phyloP scores from a whole-genome alignment of 2,329 filamentous ascomycete species.

The Arthroderma uncinatum region DNA sequence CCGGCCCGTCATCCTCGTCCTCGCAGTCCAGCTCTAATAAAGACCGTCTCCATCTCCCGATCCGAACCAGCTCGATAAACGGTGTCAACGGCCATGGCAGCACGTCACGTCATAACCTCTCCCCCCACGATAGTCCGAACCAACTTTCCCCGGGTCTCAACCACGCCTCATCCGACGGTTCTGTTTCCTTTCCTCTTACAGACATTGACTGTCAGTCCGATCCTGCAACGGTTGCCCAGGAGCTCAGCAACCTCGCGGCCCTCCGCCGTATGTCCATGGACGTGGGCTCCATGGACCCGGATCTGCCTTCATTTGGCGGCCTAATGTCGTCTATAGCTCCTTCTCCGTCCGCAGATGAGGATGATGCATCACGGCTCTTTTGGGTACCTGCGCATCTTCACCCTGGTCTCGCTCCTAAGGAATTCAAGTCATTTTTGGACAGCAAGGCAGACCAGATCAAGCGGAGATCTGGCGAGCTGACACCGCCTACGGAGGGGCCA shows the following conservation, averaged over 20 bases:
- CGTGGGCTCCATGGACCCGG: slow-evolving; percentile 54
- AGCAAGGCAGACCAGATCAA: slow-evolving; percentile 85
- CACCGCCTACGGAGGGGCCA: slow-evolving; percentile 49
- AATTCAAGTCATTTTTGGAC: slow-evolving; percentile 94
- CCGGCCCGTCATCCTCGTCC: slow-evolving; percentile 21
- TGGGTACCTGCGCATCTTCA: slow-evolving; percentile 95
- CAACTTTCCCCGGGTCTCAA: slow-evolving; percentile 46
- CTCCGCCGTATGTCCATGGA: slow-evolving; percentile 92
- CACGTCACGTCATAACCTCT: neutral
- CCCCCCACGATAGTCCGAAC: slow-evolving; percentile 24
- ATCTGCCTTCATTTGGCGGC: slow-evolving; percentile 35
- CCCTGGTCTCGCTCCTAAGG: slow-evolving; percentile 85
- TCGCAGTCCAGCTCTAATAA: slow-evolving; percentile 17
- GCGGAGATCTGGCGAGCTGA: slow-evolving; percentile 66
- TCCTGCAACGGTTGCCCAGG: slow-evolving; percentile 78
- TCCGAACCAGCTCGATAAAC: slow-evolving; percentile 21
- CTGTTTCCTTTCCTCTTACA: slow-evolving; percentile 60
- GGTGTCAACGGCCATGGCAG: slow-evolving; percentile 24
- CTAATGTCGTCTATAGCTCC: slow-evolving; percentile 35
- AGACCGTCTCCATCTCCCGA: slow-evolving; percentile 12
- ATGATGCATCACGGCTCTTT: slow-evolving; percentile 76
- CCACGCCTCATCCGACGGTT: slow-evolving; percentile 44
- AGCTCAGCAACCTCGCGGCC: slow-evolving; percentile 83
- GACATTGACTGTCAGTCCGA: slow-evolving; percentile 83
- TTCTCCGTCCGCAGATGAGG: slow-evolving; percentile 52